Conservation (phyloP, 345 rosid genomes). For the Boechera stricta region DNA sequence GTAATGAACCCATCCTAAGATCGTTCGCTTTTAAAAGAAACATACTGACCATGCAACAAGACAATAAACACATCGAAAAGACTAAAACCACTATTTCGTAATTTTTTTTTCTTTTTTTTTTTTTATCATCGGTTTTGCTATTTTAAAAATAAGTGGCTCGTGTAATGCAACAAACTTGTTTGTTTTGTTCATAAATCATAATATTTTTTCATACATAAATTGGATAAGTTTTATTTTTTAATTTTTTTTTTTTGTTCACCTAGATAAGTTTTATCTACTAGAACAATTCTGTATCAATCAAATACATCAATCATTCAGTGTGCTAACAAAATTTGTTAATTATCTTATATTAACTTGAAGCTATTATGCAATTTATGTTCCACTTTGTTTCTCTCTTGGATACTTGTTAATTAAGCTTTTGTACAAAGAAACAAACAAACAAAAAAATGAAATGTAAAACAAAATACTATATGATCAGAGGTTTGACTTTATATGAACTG, state of each 20-base stretch:
- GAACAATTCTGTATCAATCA: neutral
- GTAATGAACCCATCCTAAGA: neutral
- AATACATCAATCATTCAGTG: neutral
- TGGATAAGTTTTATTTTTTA: neutral
- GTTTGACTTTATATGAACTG: slow-evolving; percentile 54
- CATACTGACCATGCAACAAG: neutral
- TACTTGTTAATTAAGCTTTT: neutral
- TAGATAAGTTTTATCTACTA: neutral
- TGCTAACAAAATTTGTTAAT: neutral
- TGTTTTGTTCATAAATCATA: neutral
- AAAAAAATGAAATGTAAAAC: neutral
- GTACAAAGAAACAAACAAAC: neutral
- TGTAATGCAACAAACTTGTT: slow-evolving; percentile 2
- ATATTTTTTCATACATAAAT: neutral
- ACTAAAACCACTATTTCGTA: neutral
- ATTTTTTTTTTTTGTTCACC: neutral
- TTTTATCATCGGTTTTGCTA: neutral
- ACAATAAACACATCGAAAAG: neutral
- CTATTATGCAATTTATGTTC: neutral
- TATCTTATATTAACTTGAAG: neutral
- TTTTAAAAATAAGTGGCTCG: neutral
- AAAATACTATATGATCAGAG: slow-evolving; percentile 29
- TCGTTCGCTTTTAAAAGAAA: neutral
- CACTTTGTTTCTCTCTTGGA: neutral
- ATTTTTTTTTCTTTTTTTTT: too few relatives aligned